Evolutionary conservation across 805 yeast genomes (phyloP).

Genomic region (Myxozyma melibiosi): DNA sequence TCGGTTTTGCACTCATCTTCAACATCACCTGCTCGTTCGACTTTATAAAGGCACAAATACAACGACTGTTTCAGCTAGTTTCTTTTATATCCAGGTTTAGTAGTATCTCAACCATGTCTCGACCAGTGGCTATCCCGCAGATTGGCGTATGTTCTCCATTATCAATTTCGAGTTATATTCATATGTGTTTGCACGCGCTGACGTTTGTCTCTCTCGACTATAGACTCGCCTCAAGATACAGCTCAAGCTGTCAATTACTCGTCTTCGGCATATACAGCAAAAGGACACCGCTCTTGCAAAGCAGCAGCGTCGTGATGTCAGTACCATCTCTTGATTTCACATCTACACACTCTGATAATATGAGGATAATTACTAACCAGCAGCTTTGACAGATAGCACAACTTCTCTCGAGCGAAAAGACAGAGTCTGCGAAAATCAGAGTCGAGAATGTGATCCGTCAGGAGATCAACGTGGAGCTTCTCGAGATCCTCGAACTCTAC

Average conservation of each 20-base stretch:
- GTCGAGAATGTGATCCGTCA: conserved; percentile 84
- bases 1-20: not conserved
- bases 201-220: too few species aligned
- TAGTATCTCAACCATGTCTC: not conserved
- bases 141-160: conserved; percentile 8
- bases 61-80: not conserved
- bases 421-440: conserved; percentile 77
- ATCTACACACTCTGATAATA: too few species aligned
- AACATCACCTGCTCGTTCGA: not conserved
- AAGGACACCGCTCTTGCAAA: conserved; percentile 75
- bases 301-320: conserved; percentile 63
- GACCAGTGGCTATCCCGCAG: conserved; percentile 1
- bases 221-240: conserved; percentile 37
- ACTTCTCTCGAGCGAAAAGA: conserved; percentile 67
- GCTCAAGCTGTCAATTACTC: conserved; percentile 69
- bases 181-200: too few species aligned
- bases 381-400: conserved; percentile 58
- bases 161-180: too few species aligned
- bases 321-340: conserved; percentile 7
- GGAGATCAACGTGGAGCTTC: conserved; percentile 74
- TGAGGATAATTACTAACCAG: not conserved
- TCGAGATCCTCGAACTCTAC: conserved; percentile 78
- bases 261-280: conserved; percentile 70
- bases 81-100: not conserved
- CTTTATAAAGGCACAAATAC: too few species aligned